Evolutionary conservation across 179 eudicot genomes (phyloP), one percentile per base, ranked within the genome.

Genomic region (Beta macrorhiza): DNA sequence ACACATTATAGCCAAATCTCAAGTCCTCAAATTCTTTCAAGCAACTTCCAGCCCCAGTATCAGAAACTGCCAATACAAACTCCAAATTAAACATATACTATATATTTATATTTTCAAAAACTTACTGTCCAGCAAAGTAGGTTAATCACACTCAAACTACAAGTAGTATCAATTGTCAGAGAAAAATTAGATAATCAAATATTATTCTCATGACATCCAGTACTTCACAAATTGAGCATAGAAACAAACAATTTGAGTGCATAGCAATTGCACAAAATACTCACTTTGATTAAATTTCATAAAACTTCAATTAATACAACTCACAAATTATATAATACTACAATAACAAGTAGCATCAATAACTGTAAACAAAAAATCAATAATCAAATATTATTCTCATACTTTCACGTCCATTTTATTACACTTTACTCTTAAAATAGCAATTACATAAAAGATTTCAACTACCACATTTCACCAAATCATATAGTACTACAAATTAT

Each of bases 31-130:
- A 90, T 87, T 91, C 97, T 71, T 89, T 88, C 88, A 91, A 85
- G 85, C 86, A 72, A 85, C 94, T 91, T 74, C 97, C 97, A 44
- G 79, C 79, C 10, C 97, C 97, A 1, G 97, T 92, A 88, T 92
- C 97, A 47, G 97, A 91, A 88, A 92, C 97, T 92, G 77, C 56
- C 73, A 72, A 72, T 37, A 37, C 74, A 84, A 84, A 16, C 80
- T 49, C 53, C 53, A 49, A 49, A 5, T 49, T 0, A 49, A 49
- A 49, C 53, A 37, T 49, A 7, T 49, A 9, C 53, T 9, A 49
- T 6, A 49, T 7, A 49, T n/a, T n/a, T n/a, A n/a, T n/a, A n/a
- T n/a, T n/a, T n/a, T n/a, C n/a, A n/a, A n/a, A n/a, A n/a, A n/a
- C 53, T 8, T 20, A 47, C 65, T 74, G 17, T 16, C 63, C 20